Evolutionary conservation across 345 rosid genomes (phyloP).

Genomic region (Populus pruinosa): DNA sequence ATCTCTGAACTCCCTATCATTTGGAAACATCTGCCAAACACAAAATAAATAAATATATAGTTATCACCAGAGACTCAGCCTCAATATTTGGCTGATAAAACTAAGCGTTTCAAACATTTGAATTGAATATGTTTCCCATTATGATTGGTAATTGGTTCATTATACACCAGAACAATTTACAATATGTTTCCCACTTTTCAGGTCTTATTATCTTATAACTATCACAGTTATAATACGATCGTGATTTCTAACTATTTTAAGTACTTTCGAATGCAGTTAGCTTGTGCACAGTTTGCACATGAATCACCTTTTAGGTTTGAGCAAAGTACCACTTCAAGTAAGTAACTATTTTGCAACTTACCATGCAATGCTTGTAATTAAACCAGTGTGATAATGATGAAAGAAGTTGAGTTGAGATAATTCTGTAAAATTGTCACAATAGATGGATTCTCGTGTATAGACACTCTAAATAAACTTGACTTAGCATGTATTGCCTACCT

Average conservation of each 20-base stretch:
- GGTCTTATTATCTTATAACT: background rate
- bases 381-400: background rate
- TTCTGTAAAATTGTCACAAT: too few relatives aligned
- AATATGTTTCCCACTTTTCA: background rate
- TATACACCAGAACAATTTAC: background rate
- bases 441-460: background rate
- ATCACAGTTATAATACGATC: background rate
- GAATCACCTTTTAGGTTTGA: background rate
- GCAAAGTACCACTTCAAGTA: background rate
- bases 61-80: background rate
- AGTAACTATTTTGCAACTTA: background rate
- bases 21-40: constrained; percentile 47
- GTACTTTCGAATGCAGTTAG: background rate
- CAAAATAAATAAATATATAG: background rate
- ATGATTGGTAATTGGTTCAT: background rate
- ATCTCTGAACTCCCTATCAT: constrained; percentile 66
- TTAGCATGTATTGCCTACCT: constrained; percentile 29
- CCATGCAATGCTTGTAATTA: background rate
- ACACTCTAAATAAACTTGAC: background rate
- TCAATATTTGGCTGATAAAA: background rate
- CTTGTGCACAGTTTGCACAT: background rate
- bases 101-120: background rate
- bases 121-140: background rate
- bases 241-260: background rate
- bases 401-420: background rate